These are phyloP conservation scores for Arabis hirsuta DNA, from an alignment of 345 rosid genomes.

Conservation along the genomic window DNA sequence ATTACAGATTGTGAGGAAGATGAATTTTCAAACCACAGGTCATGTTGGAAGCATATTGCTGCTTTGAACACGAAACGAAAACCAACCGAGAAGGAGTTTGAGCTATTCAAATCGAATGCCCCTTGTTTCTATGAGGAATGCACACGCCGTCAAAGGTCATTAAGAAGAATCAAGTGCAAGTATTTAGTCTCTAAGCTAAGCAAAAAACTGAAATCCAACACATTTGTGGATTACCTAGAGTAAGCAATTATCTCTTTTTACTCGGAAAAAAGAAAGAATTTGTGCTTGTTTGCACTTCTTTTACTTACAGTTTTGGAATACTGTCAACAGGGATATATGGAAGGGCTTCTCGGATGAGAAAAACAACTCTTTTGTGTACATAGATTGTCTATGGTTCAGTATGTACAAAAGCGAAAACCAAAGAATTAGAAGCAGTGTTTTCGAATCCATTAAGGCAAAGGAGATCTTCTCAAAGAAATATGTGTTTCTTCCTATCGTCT, in stretches of 20 bases:
- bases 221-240: constrained; percentile 50
- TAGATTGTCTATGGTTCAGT: constrained; percentile 64
- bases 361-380: constrained; percentile 50
- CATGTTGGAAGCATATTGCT: constrained; percentile 70
- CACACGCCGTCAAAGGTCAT: constrained; percentile 51
- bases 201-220: constrained; percentile 47
- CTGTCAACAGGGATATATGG: constrained; percentile 55
- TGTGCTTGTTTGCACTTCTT: not conserved
- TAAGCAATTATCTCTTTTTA: constrained; percentile 42
- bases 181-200: constrained; percentile 36
- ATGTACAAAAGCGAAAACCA: constrained; percentile 49
- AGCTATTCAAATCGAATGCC: constrained; percentile 32
- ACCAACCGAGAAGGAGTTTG: constrained; percentile 36
- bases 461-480: constrained; percentile 63
- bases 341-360: constrained; percentile 50
- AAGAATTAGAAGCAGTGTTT: constrained; percentile 47
- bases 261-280: not conserved
- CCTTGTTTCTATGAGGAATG: constrained; percentile 56
- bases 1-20: constrained; percentile 39
- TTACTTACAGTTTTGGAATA: constrained; percentile 24
- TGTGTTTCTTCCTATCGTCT: constrained; percentile 73
- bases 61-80: constrained; percentile 35
- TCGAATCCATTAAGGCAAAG: constrained; percentile 58
- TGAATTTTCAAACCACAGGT: constrained; percentile 52
- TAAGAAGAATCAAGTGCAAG: constrained; percentile 47